phyloP scores from a whole-genome alignment of 306 rosid genomes.

The Pyrus betulifolia region DNA sequence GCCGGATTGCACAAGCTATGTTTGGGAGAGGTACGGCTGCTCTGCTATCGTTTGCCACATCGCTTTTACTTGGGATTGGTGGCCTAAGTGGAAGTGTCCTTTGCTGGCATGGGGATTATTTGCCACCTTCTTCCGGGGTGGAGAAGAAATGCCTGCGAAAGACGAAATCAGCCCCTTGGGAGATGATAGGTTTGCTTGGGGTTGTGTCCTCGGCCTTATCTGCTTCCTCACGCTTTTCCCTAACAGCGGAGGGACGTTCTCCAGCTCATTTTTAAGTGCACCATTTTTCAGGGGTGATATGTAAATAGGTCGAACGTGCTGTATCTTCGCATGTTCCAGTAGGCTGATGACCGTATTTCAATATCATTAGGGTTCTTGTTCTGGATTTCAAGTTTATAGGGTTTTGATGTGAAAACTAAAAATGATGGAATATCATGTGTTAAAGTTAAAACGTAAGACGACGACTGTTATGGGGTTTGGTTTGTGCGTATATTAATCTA shows the following conservation, averaged over 20 bases:
- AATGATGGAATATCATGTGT: too few relatives aligned
- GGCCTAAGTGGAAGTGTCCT: constrained; percentile 91
- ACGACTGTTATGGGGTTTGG: too few relatives aligned
- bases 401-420: too few relatives aligned
- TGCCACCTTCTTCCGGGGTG: constrained; percentile 84
- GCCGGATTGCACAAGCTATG: constrained; percentile 91
- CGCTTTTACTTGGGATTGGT: constrained; percentile 72
- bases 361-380: not conserved
- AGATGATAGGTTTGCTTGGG: constrained; percentile 76
- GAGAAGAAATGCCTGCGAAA: constrained; percentile 80
- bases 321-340: not conserved
- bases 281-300: constrained; percentile 77
- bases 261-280: constrained; percentile 51
- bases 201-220: constrained; percentile 67
- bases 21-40: constrained; percentile 71
- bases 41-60: constrained; percentile 64
- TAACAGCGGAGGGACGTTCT: constrained; percentile 79
- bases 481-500: too few relatives aligned
- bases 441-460: too few relatives aligned
- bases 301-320: constrained; percentile 7
- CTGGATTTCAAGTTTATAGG: too few relatives aligned
- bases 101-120: constrained; percentile 95
- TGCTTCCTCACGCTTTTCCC: constrained; percentile 91
- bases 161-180: constrained; percentile 81
- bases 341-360: not conserved